phyloP scores from a whole-genome alignment of 75 land plant genomes.

The Pinus albicaulis region DNA sequence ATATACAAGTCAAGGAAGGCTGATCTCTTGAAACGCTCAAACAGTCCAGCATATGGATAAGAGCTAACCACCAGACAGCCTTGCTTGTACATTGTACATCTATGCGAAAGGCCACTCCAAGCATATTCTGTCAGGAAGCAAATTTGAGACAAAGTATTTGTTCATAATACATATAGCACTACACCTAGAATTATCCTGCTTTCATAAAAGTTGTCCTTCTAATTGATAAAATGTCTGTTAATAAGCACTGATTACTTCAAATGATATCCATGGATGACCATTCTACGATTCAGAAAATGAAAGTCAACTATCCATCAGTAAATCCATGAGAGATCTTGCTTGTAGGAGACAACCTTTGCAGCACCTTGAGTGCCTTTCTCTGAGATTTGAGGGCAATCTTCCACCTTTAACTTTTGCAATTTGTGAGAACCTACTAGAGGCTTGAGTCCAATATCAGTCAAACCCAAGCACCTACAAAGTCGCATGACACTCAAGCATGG shows the following conservation, averaged over 20 bases:
- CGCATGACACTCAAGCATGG: constrained; percentile 34
- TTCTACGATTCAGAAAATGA: neutral
- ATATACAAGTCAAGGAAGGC: too few relatives aligned
- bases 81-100: too few relatives aligned
- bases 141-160: too few relatives aligned
- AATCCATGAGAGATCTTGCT: constrained; percentile 63
- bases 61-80: too few relatives aligned
- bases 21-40: too few relatives aligned
- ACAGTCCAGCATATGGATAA: too few relatives aligned
- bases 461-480: constrained; percentile 55
- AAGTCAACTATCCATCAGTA: constrained; percentile 18
- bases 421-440: constrained; percentile 54
- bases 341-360: constrained; percentile 54
- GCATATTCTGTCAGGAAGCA: too few relatives aligned
- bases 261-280: too few relatives aligned
- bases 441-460: constrained; percentile 68
- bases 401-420: constrained; percentile 46
- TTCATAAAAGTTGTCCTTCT: constrained; percentile 3
- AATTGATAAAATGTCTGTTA: too few relatives aligned
- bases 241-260: too few relatives aligned
- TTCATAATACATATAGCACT: too few relatives aligned
- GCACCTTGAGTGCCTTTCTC: constrained; percentile 56
- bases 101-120: too few relatives aligned
- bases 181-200: neutral
- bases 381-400: constrained; percentile 73